Evolutionary conservation across 1,284 basidiomycete genomes (phyloP), one percentile per base, ranked within the genome.

Genomic region (Anthracocystis panici-leucophaei): DNA sequence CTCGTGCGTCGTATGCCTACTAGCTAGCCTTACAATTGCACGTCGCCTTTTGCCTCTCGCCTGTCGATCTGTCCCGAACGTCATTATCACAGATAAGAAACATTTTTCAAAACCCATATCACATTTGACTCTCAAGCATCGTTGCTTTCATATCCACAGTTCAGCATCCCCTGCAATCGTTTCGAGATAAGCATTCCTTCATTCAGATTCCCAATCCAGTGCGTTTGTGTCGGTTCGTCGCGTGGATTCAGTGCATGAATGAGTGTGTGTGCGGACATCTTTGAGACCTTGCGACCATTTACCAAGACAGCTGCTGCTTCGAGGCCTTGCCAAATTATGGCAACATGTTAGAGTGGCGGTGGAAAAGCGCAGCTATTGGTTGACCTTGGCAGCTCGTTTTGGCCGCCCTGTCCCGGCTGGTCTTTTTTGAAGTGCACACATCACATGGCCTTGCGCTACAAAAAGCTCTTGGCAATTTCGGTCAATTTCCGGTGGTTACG

Each of bases 1-100:
- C 48, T 23, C 68, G 68, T 44, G 68, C 68, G 20, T 70, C 68
- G 44, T 70, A 65, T 27, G 68, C 68, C 20, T 70, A 54, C 62
- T 70, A 62, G 52, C 20, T 2, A 38, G 10, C 35, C 12, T 12
- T 16, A 2, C 8, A n/a, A 6, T 12, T 16, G 2, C 14, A 18
- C 5, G n/a, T 14, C 27, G 5, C 12, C n/a, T n/a, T n/a, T n/a
- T n/a, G 21, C 18, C 29, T 20, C 38, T 29, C 27, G 3, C 27
- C 27, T 27, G 27, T 27, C 27, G 27, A 27, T 27, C 7, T 27
- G 27, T 25, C 38, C 35, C 35, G 35, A 38, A 38, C 35, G 35
- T 38, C 35, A 14, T 38, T 3, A 12, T 14, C 14, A 38, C 35
- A 38, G 35, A 38, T 38, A 38, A 16, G 35, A 38, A 38, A 38